Base-by-base conservation (phyloP, 371 early-diverging fungal genomes). In the Mucor irregularis region DNA sequence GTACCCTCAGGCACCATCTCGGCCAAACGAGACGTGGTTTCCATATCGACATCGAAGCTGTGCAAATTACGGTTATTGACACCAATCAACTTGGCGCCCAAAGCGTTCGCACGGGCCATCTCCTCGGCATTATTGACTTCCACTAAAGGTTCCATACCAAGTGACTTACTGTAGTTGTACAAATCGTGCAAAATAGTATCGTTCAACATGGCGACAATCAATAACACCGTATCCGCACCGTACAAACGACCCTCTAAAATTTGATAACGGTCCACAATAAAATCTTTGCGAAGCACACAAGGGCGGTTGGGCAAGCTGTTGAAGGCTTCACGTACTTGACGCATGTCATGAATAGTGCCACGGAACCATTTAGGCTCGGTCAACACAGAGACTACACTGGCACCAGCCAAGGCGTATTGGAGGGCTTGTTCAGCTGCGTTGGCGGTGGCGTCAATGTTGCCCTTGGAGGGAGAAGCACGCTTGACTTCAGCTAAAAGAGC, bases 351-450 rank as follows among this genome's bases (percentile, higher is more conserved):
- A 26, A 97, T 62, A 13, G 84, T 75, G 30, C 99, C 98, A 70
- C 93, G 92, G 84, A 98, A 98, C 97, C 97, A 98, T 43, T 84
- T 93, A 33, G 96, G 94, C 74, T 98, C 99, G 0, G 99, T 98
- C 73, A 98, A 72, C 6, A 98, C 97, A 24, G 95, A 94, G 57
- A 98, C 95, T 3, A 87, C 94, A 14, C 92, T 81, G 0, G 97
- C 97, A 24, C 96, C 95, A 1, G 90, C 94, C 10, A 77, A 71
- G 0, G 96, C 94, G 58, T 98, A 98, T 30, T 69, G 69, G 16
- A 92, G 63, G 0, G 93, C 96, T 61, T 92, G 93, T 42, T 86
- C 82, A 8, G 92, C 91, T 0, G 96, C 94, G 63, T 93, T 90
- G 7, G 89, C 93, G 11, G 66, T 64, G 21, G 86, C 63, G 56